Conservation (phyloP, 169 alveolate species). For the Plasmodium gonderi region DNA sequence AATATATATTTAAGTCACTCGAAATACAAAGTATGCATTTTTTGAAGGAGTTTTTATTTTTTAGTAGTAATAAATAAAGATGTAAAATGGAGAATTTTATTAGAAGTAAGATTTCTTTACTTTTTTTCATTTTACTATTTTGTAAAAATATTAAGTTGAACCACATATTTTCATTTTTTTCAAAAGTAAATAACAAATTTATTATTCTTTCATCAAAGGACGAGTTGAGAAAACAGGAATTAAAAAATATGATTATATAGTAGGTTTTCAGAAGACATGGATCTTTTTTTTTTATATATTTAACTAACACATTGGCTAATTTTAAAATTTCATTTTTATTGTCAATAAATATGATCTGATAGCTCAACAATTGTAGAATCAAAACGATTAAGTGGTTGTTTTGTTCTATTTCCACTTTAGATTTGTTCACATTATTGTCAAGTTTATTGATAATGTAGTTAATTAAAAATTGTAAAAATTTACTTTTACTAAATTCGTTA, state of each 20-base stretch:
- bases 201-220: constrained; percentile 49
- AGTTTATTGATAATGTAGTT: constrained; percentile 46
- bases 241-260: constrained; percentile 49
- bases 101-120: constrained; percentile 40
- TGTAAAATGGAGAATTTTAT: constrained; percentile 70
- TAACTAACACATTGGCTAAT: constrained; percentile 28
- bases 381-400: constrained; percentile 28
- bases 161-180: constrained; percentile 66
- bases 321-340: constrained; percentile 62
- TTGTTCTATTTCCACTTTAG: constrained; percentile 23
- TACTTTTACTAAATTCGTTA: constrained; percentile 20
- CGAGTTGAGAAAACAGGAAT: constrained; percentile 57
- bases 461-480: constrained; percentile 34
- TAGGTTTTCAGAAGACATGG: constrained; percentile 1
- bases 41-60: constrained; percentile 56
- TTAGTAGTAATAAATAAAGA: constrained; percentile 46
- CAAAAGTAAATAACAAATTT: constrained; percentile 38
- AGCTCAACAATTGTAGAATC: constrained; percentile 58
- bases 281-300: constrained; percentile 49
- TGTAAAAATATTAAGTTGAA: constrained; percentile 52
- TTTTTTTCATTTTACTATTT: constrained; percentile 46
- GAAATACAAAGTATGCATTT: constrained; percentile 59
- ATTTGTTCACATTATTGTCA: constrained; percentile 32
- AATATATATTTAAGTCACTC: constrained; percentile 62
- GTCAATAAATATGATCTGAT: constrained; percentile 33